phyloP scores from a whole-genome alignment of 495 filamentous ascomycete species.

The Neurospora sp. region DNA sequence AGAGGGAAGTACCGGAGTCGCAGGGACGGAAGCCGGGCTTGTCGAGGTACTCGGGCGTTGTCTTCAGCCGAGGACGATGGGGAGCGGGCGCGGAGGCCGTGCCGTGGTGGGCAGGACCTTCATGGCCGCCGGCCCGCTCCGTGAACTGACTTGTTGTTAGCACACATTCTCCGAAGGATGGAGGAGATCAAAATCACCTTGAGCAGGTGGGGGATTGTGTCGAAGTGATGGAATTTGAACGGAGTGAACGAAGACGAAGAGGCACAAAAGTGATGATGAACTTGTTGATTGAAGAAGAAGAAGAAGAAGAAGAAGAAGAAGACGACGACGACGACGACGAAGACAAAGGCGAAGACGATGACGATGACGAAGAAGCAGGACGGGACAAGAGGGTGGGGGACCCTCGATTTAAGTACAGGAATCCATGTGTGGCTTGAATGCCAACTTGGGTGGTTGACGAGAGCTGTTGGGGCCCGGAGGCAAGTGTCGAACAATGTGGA shows the following conservation, averaged over 20 bases:
- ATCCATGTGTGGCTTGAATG: neutral
- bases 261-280: neutral
- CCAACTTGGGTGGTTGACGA: neutral
- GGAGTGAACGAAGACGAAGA: neutral
- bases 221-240: neutral
- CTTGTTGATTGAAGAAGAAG: neutral
- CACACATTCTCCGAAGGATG: neutral
- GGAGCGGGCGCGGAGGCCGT: neutral
- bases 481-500: neutral
- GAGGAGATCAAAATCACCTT: neutral
- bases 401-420: neutral
- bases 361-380: neutral
- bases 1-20: neutral
- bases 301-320: neutral
- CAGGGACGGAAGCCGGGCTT: neutral
- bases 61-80: neutral
- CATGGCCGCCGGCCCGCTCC: neutral
- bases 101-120: neutral
- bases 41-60: neutral
- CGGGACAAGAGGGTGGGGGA: neutral
- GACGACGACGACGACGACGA: neutral
- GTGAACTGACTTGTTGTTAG: neutral
- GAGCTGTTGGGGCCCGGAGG: neutral
- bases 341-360: neutral
- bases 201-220: neutral